Evolutionary conservation across 495 filamentous ascomycete species (phyloP).

Genomic region (Neurospora sublineolata): DNA sequence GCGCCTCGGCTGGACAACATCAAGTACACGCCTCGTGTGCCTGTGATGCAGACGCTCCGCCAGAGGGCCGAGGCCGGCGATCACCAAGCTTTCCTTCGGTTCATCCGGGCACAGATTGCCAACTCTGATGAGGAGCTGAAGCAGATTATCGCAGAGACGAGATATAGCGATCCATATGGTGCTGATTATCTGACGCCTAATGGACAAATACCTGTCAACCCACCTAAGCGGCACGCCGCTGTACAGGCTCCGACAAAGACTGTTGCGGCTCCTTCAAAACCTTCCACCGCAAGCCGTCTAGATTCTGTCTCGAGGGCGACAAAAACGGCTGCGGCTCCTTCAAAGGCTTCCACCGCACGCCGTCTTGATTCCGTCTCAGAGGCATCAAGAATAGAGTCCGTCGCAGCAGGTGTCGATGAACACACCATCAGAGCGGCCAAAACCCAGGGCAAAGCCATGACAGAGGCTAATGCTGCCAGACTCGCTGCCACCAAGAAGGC

Average conservation of each 20-base stretch:
- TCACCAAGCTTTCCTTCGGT: constrained; percentile 40
- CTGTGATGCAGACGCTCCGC: constrained; percentile 64
- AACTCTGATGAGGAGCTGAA: constrained; percentile 61
- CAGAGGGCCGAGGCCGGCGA: constrained; percentile 18
- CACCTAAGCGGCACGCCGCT: not conserved
- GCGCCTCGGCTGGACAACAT: constrained; percentile 46
- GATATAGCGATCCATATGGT: not conserved
- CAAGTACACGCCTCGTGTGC: constrained; percentile 54
- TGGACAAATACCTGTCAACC: not conserved
- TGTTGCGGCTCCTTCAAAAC: not conserved
- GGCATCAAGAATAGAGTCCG: not conserved
- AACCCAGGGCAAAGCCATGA: not conserved
- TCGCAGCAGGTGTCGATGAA: not conserved
- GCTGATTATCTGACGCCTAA: not conserved
- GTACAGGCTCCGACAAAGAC: not conserved
- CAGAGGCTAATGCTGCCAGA: not conserved
- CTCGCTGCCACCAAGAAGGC: not conserved
- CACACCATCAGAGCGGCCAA: not conserved
- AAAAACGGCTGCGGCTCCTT: not conserved
- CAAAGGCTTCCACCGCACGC: not conserved
- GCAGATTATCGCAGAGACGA: constrained; percentile 55
- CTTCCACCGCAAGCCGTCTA: not conserved
- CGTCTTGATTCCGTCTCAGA: not conserved
- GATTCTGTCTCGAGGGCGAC: not conserved
- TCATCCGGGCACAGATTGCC: constrained; percentile 76